Percentiles rank a stretch among this genome's conserved stretches.
phyloP scores from a whole-genome alignment of 2,329 filamentous ascomycete species.

The Colletotrichum scovillei region DNA sequence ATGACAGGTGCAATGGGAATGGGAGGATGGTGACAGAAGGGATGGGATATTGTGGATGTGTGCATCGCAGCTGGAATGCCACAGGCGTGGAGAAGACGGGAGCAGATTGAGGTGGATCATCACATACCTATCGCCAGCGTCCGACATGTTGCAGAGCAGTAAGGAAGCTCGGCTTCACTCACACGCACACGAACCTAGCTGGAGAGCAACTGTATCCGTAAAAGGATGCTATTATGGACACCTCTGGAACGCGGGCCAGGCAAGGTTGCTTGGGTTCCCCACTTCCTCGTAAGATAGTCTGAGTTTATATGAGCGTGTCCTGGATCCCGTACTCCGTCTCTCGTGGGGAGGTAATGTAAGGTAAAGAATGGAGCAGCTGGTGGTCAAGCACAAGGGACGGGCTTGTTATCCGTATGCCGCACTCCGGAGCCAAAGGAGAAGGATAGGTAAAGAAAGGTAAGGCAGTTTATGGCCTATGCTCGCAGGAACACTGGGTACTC shows the following conservation, averaged over 20 bases:
- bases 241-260: slow-evolving; percentile 23
- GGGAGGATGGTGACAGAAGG: not conserved
- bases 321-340: slow-evolving; percentile 1
- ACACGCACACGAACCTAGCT: not conserved
- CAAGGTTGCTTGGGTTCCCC: slow-evolving; percentile 19
- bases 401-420: not conserved
- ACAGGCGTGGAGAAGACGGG: not conserved
- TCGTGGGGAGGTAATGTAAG: slow-evolving; percentile 6
- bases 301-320: slow-evolving; percentile 27
- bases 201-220: not conserved
- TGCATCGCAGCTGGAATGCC: slow-evolving; percentile 13
- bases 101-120: not conserved
- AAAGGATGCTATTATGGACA: not conserved
- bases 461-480: slow-evolving; percentile 23
- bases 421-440: not conserved
- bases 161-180: slow-evolving; percentile 21
- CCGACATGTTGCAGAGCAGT: slow-evolving; percentile 45
- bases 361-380: slow-evolving; percentile 24
- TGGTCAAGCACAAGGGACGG: slow-evolving; percentile 10
- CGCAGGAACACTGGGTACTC: slow-evolving; percentile 19
- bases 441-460: not conserved
- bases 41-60: not conserved
- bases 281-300: slow-evolving; percentile 31
- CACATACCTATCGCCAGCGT: slow-evolving; percentile 49
- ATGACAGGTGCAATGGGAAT: not conserved